A percentile compares a stretch with the other conserved stretches of the same genome.
These are phyloP conservation scores for Cladosporium austrohemisphaericum DNA, from an alignment of 2,329 filamentous ascomycete genomes.

Conservation along the genomic window DNA sequence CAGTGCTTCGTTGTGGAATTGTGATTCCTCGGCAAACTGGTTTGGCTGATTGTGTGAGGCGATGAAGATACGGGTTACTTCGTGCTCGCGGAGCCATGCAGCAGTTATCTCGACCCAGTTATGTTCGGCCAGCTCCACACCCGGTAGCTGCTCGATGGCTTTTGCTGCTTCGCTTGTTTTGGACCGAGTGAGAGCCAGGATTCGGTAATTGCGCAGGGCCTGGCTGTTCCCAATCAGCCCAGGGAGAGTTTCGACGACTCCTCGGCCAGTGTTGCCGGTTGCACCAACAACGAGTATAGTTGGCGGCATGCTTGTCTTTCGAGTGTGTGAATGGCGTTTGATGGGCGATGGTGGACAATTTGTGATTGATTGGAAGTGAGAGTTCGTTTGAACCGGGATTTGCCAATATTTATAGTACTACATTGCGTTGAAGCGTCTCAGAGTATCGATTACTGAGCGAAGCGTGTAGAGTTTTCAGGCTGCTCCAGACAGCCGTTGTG, in stretches of 20 bases:
- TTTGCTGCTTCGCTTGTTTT: slow-evolving; percentile 22
- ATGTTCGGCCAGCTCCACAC: slow-evolving; percentile 35
- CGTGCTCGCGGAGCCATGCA: slow-evolving; percentile 38
- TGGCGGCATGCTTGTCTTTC: slow-evolving; percentile 9
- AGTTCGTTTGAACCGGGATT: too few species aligned
- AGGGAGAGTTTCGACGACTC: slow-evolving; percentile 17
- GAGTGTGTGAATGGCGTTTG: background rate
- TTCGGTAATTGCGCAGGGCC: slow-evolving; percentile 19
- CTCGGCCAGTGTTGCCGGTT: slow-evolving; percentile 16
- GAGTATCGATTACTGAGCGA: too few species aligned
- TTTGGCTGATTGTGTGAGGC: slow-evolving; percentile 38
- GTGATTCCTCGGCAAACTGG: slow-evolving; percentile 41
- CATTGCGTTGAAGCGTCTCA: too few species aligned
- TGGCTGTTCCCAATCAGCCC: slow-evolving; percentile 16
- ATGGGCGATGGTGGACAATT: too few species aligned
- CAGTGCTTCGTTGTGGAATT: slow-evolving; percentile 36
- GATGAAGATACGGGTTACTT: slow-evolving; percentile 39
- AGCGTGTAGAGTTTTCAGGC: too few species aligned
- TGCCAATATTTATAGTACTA: too few species aligned
- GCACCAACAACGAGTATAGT: slow-evolving; percentile 17
- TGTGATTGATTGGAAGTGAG: too few species aligned
- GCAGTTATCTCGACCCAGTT: slow-evolving; percentile 39
- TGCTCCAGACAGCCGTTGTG: too few species aligned
- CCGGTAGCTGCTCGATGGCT: slow-evolving; percentile 32
- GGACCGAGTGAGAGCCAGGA: slow-evolving; percentile 36